phyloP scores from a whole-genome alignment of 2,329 filamentous ascomycete genomes.

The Diaporthe ampelina region DNA sequence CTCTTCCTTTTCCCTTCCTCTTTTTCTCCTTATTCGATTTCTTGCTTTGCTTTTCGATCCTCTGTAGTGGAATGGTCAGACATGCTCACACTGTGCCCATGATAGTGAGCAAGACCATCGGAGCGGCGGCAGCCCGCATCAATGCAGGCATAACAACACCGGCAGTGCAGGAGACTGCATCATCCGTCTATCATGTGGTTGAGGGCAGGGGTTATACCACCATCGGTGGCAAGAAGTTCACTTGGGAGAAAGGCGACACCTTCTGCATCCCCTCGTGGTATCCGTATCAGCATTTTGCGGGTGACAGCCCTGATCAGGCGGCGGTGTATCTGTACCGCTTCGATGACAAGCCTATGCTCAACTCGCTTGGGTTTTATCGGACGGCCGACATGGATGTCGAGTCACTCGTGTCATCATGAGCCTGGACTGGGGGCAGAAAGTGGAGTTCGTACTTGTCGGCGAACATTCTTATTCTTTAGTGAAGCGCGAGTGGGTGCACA shows the following conservation, averaged over 20 bases:
- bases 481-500: not conserved
- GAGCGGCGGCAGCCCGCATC: slow-evolving; percentile 62
- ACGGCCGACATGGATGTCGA: slow-evolving; percentile 56
- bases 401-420: slow-evolving; percentile 49
- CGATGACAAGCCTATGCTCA: slow-evolving; percentile 68
- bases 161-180: slow-evolving; percentile 61
- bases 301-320: slow-evolving; percentile 42
- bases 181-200: slow-evolving; percentile 67
- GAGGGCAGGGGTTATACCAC: slow-evolving; percentile 58
- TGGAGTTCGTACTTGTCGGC: not conserved
- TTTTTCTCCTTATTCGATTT: not conserved
- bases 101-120: slow-evolving; percentile 60
- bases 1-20: not conserved
- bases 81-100: not conserved
- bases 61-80: not conserved
- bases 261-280: slow-evolving; percentile 69
- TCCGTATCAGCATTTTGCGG: slow-evolving; percentile 61
- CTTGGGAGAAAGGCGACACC: slow-evolving; percentile 66
- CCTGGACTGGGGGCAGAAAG: not conserved
- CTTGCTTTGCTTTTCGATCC: too few species aligned
- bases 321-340: slow-evolving; percentile 66
- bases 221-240: slow-evolving; percentile 54
- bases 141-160: slow-evolving; percentile 53
- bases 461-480: not conserved
- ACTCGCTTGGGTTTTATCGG: slow-evolving; percentile 64